phyloP scores from a whole-genome alignment of 805 yeast genomes.

The Ogataea paraovalis region DNA sequence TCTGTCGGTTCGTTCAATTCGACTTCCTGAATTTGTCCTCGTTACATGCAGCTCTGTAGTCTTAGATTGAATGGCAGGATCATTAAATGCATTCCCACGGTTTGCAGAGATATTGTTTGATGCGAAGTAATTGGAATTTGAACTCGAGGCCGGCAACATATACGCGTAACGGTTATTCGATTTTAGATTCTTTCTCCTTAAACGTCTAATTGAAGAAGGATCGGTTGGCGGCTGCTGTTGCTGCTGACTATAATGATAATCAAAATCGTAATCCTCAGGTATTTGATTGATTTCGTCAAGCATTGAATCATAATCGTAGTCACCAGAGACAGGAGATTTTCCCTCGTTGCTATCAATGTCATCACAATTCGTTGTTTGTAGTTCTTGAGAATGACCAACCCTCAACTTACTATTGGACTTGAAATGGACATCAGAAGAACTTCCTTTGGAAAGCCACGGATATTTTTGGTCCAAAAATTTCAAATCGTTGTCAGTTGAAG shows the following conservation, averaged over 20 bases:
- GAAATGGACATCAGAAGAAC: constrained; percentile 9
- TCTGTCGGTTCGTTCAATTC: constrained; percentile 20
- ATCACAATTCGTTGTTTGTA: not conserved
- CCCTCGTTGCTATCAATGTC: not conserved
- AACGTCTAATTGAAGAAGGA: not conserved
- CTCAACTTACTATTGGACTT: not conserved
- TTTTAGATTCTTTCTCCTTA: not conserved
- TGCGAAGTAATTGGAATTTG: not conserved
- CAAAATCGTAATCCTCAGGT: constrained; percentile 35
- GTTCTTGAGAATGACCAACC: not conserved
- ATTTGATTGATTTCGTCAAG: constrained; percentile 34
- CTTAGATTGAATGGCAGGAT: not conserved
- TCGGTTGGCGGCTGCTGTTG: not conserved
- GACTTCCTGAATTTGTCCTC: constrained; percentile 8
- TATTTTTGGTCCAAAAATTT: constrained; percentile 18
- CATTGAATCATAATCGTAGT: constrained; percentile 19
- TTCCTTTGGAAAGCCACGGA: constrained; percentile 30
- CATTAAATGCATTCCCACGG: no score
- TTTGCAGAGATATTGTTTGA: not conserved
- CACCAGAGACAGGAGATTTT: constrained; percentile 1
- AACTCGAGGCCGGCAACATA: not conserved
- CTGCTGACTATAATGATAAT: not conserved
- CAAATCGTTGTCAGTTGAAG: constrained; percentile 15
- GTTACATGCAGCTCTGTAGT: not conserved
- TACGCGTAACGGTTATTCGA: not conserved